Conservation (phyloP, 805 yeast species). For the Myxozyma nipponensis region DNA sequence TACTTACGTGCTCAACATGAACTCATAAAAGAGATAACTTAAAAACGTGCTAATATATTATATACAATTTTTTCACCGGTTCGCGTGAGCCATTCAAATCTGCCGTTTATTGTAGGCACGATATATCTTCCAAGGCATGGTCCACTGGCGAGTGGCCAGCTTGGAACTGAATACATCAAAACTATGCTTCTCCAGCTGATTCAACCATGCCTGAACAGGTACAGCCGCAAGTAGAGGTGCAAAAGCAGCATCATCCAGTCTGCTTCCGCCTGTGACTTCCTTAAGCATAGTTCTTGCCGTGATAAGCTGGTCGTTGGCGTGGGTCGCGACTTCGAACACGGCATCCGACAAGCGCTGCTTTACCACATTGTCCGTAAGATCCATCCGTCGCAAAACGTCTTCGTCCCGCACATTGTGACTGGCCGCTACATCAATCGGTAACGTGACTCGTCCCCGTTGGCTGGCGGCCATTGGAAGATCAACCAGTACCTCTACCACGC, state of each 20-base stretch:
- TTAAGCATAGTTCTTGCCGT: slow-evolving; percentile 58
- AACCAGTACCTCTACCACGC: slow-evolving; percentile 60
- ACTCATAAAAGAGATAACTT: too few relatives aligned
- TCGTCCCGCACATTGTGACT: slow-evolving; percentile 60
- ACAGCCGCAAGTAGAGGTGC: slow-evolving; percentile 65
- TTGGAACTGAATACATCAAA: slow-evolving; percentile 54
- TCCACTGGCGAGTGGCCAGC: slow-evolving; percentile 53
- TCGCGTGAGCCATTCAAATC: slow-evolving; percentile 38
- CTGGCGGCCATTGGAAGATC: slow-evolving; percentile 57
- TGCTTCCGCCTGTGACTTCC: slow-evolving; percentile 37
- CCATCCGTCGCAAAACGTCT: slow-evolving; percentile 40
- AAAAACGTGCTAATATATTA: neutral
- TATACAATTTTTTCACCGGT: too few relatives aligned
- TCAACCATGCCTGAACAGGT: slow-evolving; percentile 62
- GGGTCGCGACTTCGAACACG: slow-evolving; percentile 63
- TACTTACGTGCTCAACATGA: too few relatives aligned
- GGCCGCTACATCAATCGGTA: slow-evolving; percentile 63
- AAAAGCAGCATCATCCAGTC: slow-evolving; percentile 52
- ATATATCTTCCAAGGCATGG: slow-evolving; percentile 59
- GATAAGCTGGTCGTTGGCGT: slow-evolving; percentile 75
- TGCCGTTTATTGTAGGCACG: slow-evolving; percentile 43
- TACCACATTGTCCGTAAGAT: slow-evolving; percentile 31
- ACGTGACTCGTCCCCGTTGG: slow-evolving; percentile 47
- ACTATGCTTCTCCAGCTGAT: slow-evolving; percentile 55
- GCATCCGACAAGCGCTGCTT: slow-evolving; percentile 51